These are phyloP conservation scores for Penstemon eatonii DNA, from an alignment of 257 asterid genomes.

Conservation along the genomic window DNA sequence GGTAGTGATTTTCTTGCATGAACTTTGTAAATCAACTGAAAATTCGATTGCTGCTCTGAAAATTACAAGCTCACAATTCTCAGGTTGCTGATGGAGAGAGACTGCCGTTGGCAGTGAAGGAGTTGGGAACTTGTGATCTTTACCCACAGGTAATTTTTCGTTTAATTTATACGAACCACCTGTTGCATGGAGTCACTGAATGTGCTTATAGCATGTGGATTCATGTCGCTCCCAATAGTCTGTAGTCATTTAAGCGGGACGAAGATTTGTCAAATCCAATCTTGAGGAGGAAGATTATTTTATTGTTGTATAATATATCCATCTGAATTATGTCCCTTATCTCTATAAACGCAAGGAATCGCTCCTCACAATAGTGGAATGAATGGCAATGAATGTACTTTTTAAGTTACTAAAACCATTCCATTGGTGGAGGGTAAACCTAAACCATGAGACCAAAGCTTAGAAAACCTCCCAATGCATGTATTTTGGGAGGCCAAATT, in stretches of 20 bases:
- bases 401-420: too few species aligned
- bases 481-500: too few species aligned
- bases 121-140: constrained; percentile 96
- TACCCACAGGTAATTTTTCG: constrained; percentile 81
- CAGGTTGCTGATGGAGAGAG: constrained; percentile 99
- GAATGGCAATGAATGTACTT: too few species aligned
- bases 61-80: constrained; percentile 26
- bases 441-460: too few species aligned
- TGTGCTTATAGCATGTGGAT: neutral
- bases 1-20: constrained; percentile 43
- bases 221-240: constrained; percentile 2
- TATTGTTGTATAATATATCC: too few species aligned
- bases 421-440: too few species aligned
- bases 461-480: too few species aligned
- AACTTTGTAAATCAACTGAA: constrained; percentile 8
- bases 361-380: too few species aligned
- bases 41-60: constrained; percentile 24
- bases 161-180: constrained; percentile 25
- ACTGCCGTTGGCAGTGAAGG: constrained; percentile 92
- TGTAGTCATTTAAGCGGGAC: constrained; percentile 6
- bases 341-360: too few species aligned
- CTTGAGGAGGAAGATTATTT: neutral
- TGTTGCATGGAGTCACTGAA: constrained; percentile 8
- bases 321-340: too few species aligned
- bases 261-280: neutral